A percentile compares a stretch with the other conserved stretches of the same genome.
phyloP scores from a whole-genome alignment of 1,139 yeast genomes.

The Blastobotrys apis region DNA sequence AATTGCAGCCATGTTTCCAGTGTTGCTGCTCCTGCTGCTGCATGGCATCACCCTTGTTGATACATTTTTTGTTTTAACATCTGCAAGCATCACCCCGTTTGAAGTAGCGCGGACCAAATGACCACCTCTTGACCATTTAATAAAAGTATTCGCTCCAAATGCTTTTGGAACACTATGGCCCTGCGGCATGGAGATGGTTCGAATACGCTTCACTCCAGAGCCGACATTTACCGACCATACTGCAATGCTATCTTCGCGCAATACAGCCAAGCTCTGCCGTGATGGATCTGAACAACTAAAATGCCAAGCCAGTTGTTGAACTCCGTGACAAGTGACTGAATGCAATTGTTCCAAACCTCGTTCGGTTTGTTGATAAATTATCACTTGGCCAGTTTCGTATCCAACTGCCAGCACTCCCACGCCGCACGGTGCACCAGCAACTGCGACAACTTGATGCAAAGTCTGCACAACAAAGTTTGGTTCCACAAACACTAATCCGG shows the following conservation, averaged over 20 bases:
- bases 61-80: slow-evolving; percentile 10
- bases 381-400: background rate
- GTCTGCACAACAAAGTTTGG: background rate
- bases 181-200: background rate
- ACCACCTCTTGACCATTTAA: slow-evolving; percentile 13
- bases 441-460: background rate
- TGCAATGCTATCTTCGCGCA: background rate
- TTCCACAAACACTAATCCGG: slow-evolving; percentile 3
- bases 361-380: background rate
- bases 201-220: slow-evolving; percentile 3
- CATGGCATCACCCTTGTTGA: background rate
- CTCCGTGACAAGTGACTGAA: slow-evolving; percentile 1
- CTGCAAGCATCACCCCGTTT: slow-evolving; percentile 1
- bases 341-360: background rate
- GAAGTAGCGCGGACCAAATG: slow-evolving; percentile 1
- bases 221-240: slow-evolving; percentile 12
- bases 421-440: slow-evolving; percentile 13
- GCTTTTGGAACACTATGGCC: background rate
- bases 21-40: slow-evolving; percentile 1
- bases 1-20: background rate
- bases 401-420: slow-evolving; percentile 4
- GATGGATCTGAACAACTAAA: slow-evolving; percentile 6
- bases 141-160: background rate
- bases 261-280: slow-evolving; percentile 7
- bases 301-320: slow-evolving; percentile 10